A percentile compares a stretch with the other conserved stretches of the same genome.
Conservation (phyloP, 2,329 filamentous ascomycete species). For the Penicillium brasilianum region DNA sequence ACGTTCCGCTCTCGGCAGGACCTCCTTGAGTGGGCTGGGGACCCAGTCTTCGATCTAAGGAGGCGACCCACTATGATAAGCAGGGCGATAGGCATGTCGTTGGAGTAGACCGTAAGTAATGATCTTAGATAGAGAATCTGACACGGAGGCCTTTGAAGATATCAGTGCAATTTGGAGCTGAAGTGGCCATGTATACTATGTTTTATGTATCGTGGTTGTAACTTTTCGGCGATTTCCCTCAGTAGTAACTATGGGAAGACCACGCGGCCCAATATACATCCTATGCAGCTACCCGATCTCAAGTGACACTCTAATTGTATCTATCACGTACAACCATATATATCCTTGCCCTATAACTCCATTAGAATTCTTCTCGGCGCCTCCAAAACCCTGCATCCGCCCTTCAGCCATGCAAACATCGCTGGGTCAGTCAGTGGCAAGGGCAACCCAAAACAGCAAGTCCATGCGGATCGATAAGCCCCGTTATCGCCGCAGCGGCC, state of each 20-base stretch:
- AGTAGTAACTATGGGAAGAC: too few relatives aligned
- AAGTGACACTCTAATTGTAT: too few relatives aligned
- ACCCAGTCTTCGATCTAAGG: neutral
- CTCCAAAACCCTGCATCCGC: slow-evolving; percentile 9
- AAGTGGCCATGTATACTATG: too few relatives aligned
- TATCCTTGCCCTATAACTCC: neutral
- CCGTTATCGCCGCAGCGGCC: slow-evolving; percentile 14
- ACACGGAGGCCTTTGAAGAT: neutral
- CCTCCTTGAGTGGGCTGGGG: slow-evolving; percentile 34
- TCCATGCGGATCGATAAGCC: slow-evolving; percentile 29
- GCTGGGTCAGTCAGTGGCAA: slow-evolving; percentile 20
- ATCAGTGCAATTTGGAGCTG: too few relatives aligned
- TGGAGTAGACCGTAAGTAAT: neutral
- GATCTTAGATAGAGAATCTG: neutral
- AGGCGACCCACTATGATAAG: slow-evolving; percentile 9
- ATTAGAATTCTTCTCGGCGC: neutral
- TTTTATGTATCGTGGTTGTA: too few relatives aligned
- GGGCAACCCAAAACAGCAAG: slow-evolving; percentile 22
- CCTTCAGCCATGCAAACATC: slow-evolving; percentile 3
- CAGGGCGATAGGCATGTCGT: neutral
- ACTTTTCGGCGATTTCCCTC: too few relatives aligned
- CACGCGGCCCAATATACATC: too few relatives aligned
- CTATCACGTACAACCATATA: too few relatives aligned
- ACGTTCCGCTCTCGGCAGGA: slow-evolving; percentile 34
- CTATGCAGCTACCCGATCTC: too few relatives aligned